Evolutionary conservation across 1,284 basidiomycete species (phyloP), one percentile per base, ranked within the genome.

Genomic region (Sporisorium scitamineum): DNA sequence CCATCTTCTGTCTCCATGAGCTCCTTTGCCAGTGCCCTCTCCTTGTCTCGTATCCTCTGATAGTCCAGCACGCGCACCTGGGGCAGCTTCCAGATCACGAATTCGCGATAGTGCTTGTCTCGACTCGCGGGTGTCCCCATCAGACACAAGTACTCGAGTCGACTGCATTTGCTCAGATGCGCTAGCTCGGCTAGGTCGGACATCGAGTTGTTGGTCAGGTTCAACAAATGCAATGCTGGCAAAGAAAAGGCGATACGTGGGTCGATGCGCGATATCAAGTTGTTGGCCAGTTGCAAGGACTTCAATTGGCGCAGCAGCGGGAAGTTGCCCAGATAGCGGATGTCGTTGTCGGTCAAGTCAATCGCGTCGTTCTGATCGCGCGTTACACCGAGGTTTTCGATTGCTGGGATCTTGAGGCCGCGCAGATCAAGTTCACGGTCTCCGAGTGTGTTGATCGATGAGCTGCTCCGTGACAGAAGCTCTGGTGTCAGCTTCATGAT

Each of bases 321-420:
- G 71, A 97, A 87, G 88, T 94, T 94, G 77, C 93, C 92, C 54
- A 99, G 90, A 9, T 90, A 90, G 70, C 91, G 88, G 87, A 99
- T 93, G 71, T 94, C 91, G 86, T 99, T 99, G 88, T 97, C 94
- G 66, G 95, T 97, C 63, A 97, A 89, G 88, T 99, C 96, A 85
- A 99, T 93, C 71, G 92, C 90, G 89, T 94, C 97, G 86, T 92
- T 93, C 88, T 92, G 94, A 88, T 97, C 92, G 91, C 94, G 94
- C 86, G 93, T 97, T 83, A 97, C 94, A 88, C 95, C 97, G 80
- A 99, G 89, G 89, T 99, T 99, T 91, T 99, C 97, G 85, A 99
- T 99, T 57, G 93, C 91, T 50, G 95, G 94, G 83, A 99, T 97
- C 90, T 95, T 96, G 87, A 94, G 93, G 22, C 79, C 79, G 42